Percentiles rank a stretch among this genome's conserved stretches.
These are phyloP conservation scores for Entomortierella parvispora DNA, from an alignment of 192 early-diverging fungal genomes.

Conservation along the genomic window DNA sequence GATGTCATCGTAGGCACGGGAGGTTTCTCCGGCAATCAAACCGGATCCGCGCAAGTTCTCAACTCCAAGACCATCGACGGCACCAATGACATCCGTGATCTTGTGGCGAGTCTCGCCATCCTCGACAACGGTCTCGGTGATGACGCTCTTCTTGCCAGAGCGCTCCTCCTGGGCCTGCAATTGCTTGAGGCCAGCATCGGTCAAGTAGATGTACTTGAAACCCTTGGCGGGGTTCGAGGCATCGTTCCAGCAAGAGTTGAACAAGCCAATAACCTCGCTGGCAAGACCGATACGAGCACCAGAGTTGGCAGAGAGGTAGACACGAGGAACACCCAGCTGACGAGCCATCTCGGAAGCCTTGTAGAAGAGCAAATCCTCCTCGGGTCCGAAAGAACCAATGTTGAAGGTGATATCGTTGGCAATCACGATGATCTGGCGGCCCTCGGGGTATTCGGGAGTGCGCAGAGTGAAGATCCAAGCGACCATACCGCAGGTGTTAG, in stretches of 20 bases:
- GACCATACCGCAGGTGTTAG: constrained; percentile 97
- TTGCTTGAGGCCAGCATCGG: constrained; percentile 73
- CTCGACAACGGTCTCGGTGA: constrained; percentile 76
- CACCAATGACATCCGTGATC: constrained; percentile 90
- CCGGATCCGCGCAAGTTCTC: constrained; percentile 97
- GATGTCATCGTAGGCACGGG: constrained; percentile 96
- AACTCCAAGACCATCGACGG: constrained; percentile 90
- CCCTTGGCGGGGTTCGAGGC: constrained; percentile 82
- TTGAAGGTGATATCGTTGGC: constrained; percentile 99
- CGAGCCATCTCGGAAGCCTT: constrained; percentile 93
- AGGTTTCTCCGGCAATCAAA: constrained; percentile 97
- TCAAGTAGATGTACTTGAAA: constrained; percentile 94
- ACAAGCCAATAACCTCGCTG: constrained; percentile 87
- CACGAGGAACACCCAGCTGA: constrained; percentile 84
- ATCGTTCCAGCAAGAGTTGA: constrained; percentile 92
- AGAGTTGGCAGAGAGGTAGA: constrained; percentile 98
- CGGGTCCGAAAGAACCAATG: constrained; percentile 96
- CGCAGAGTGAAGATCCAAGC: constrained; percentile 89
- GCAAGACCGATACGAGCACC: constrained; percentile 98
- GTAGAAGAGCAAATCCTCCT: constrained; percentile 92
- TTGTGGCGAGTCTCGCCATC: constrained; percentile 82
- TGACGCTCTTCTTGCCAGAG: constrained; percentile 70
- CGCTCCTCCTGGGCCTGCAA: constrained; percentile 67
- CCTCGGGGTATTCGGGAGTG: constrained; percentile 94
- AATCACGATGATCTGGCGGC: constrained; percentile 89